Conservation (phyloP, 345 rosid species). For the Theobroma cacao region DNA sequence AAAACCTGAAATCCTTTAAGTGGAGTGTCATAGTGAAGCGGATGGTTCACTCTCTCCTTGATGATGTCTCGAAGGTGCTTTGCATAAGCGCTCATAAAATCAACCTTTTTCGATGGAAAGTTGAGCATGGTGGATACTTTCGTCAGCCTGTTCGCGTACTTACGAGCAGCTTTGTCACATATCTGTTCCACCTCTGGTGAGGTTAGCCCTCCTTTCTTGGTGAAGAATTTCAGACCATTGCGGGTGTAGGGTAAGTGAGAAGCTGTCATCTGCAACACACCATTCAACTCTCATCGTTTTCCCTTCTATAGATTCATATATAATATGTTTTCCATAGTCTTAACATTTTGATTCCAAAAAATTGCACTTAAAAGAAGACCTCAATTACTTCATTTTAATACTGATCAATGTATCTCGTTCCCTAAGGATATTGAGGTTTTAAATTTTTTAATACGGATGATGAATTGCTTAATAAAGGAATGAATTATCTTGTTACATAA, state of each 20-base stretch:
- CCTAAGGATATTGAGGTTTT: too few relatives aligned
- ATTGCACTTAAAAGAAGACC: too few relatives aligned
- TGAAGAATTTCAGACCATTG: conserved; percentile 87
- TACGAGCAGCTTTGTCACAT: conserved; percentile 67
- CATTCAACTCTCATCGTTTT: neutral
- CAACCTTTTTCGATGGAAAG: conserved; percentile 43
- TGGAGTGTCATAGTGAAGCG: conserved; percentile 74
- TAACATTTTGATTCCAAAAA: too few relatives aligned
- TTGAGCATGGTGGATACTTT: conserved; percentile 62
- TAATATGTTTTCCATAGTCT: neutral
- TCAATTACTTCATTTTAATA: too few relatives aligned
- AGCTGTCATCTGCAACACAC: conserved; percentile 47
- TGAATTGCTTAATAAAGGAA: too few relatives aligned
- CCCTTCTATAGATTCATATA: neutral
- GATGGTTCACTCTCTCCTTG: conserved; percentile 78
- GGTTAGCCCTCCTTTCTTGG: conserved; percentile 84
- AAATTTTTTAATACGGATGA: too few relatives aligned
- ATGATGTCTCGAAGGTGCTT: conserved; percentile 65
- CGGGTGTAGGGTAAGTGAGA: conserved; percentile 94
- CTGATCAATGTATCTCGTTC: too few relatives aligned
- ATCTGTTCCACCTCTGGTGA: conserved; percentile 83
- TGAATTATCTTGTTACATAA: neutral
- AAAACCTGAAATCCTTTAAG: conserved; percentile 74
- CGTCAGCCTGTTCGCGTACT: conserved; percentile 60
- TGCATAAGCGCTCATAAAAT: conserved; percentile 81